Evolutionary conservation across 495 filamentous ascomycete species (phyloP).

Genomic region (Rhypophila decipiens): DNA sequence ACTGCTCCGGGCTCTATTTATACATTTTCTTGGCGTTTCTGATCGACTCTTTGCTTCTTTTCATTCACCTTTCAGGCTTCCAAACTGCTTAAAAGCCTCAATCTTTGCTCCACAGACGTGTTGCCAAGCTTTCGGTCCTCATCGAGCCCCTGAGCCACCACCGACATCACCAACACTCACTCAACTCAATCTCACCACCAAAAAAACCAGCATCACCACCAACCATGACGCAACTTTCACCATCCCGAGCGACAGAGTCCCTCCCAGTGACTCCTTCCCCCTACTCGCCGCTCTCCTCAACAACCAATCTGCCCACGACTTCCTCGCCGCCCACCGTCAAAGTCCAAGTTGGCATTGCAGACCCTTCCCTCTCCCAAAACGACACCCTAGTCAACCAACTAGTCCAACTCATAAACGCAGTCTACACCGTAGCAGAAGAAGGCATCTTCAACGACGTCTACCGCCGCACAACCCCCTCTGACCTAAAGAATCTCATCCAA

Average conservation of each 20-base stretch:
- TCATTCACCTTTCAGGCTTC: no score
- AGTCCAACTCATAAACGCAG: background rate
- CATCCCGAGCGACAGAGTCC: background rate
- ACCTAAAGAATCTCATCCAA: conserved; percentile 5
- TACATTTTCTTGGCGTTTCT: no score
- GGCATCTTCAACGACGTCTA: background rate
- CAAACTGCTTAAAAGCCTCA: no score
- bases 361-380: background rate
- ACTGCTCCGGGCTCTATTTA: no score
- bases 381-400: background rate
- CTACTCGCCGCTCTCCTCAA: no score
- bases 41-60: no score
- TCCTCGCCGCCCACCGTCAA: no score
- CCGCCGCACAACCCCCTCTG: background rate
- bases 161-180: no score
- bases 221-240: background rate
- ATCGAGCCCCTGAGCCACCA: no score
- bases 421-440: background rate
- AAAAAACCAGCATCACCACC: background rate
- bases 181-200: no score
- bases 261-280: background rate
- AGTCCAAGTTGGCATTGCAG: background rate
- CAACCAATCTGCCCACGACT: background rate
- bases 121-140: no score
- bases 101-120: no score